Evolutionary conservation across 208 protist genomes (phyloP).

Genomic region (Giardia muris): DNA sequence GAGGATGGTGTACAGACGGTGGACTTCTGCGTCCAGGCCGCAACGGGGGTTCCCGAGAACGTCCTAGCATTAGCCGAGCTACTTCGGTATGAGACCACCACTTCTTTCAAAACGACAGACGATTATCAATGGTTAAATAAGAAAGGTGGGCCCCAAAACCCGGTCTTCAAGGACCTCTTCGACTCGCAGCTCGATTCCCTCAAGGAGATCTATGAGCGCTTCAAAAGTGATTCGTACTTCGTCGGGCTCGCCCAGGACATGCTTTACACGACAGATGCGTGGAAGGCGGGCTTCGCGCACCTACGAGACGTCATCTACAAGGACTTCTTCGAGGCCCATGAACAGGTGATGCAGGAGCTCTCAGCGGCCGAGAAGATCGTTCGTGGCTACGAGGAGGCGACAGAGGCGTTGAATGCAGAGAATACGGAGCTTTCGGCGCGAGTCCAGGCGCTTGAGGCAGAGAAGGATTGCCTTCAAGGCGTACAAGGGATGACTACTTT

Average conservation of each 20-base stretch:
- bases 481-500: neutral
- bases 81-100: neutral
- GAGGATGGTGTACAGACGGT: neutral
- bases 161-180: neutral
- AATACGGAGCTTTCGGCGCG: neutral
- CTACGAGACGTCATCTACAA: neutral
- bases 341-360: neutral
- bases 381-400: neutral
- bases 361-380: neutral
- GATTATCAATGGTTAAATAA: neutral
- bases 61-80: neutral
- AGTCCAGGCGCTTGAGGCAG: neutral
- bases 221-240: neutral
- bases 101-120: neutral
- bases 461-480: neutral
- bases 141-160: neutral
- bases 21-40: neutral
- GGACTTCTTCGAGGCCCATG: neutral
- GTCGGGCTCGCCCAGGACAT: neutral
- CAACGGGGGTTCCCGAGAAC: neutral
- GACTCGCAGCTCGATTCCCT: neutral
- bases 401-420: neutral
- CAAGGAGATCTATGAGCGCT: neutral
- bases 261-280: conserved; percentile 3
- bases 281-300: neutral